These are phyloP conservation scores for Glutinoglossum americanum DNA, from an alignment of 495 filamentous ascomycete species.

Conservation along the genomic window DNA sequence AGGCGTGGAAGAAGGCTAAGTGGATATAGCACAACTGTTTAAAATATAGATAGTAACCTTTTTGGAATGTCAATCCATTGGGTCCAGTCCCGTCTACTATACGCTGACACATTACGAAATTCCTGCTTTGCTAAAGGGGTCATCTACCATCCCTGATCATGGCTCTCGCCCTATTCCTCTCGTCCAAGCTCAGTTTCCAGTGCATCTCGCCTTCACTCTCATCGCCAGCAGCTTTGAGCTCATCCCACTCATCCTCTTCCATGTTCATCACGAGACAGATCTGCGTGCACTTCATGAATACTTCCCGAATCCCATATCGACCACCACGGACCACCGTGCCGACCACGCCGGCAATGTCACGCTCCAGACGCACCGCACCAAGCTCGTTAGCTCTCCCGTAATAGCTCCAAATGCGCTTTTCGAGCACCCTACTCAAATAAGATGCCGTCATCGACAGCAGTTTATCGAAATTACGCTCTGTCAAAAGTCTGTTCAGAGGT, in stretches of 20 bases:
- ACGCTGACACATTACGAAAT: neutral
- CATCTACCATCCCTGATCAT: constrained; percentile 22
- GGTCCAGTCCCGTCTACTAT: neutral
- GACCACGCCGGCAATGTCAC: constrained; percentile 66
- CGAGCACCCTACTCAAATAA: constrained; percentile 55
- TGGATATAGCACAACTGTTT: constrained; percentile 27
- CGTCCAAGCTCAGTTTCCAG: constrained; percentile 38
- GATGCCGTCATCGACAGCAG: constrained; percentile 49
- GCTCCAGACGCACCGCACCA: constrained; percentile 70
- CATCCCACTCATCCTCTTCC: constrained; percentile 97
- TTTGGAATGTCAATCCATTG: neutral
- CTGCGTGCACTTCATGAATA: constrained; percentile 61
- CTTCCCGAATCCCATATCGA: constrained; percentile 58
- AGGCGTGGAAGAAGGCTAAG: constrained; percentile 7
- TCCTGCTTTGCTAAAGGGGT: neutral
- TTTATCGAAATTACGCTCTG: constrained; percentile 41
- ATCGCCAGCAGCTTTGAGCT: constrained; percentile 27
- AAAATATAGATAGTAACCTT: neutral
- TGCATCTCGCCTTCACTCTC: constrained; percentile 23
- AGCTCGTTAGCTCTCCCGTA: constrained; percentile 60
- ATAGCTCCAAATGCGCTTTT: constrained; percentile 80
- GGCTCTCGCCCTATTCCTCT: constrained; percentile 36
- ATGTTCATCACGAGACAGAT: constrained; percentile 80
- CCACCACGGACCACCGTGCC: constrained; percentile 51
- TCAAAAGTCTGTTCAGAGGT: constrained; percentile 72